Base-by-base conservation (phyloP, 2,329 filamentous ascomycete genomes). In the Cladophialophora exuberans region DNA sequence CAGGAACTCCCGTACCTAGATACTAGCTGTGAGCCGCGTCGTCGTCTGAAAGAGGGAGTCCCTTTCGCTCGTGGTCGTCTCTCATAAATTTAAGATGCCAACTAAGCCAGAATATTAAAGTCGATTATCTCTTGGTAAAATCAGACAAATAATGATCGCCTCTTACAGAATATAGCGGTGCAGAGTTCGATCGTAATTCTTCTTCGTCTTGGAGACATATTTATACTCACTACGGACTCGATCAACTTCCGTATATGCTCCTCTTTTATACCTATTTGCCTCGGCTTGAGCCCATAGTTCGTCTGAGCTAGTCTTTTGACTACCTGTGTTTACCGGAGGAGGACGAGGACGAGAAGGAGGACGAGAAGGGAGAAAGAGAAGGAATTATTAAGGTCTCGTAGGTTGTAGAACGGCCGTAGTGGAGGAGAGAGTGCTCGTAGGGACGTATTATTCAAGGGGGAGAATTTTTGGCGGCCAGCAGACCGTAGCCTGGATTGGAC, bases 1-100 rank as follows among this genome's bases (percentile, higher is more conserved):
- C 43, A 11, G 43, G 13, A n/a, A 60, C 36, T 10, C 43, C 38
- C 26, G 26, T 23, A 6, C 50, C 36, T 15, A 52, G 23, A 38
- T 15, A 52, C 13, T 28, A 25, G 6, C 20, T 18, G 23, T 39
- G 42, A 30, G 47, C 54, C n/a, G 35, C 35, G 35, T 38, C 35
- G 17, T 38, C 15, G 35, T 38, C 35, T 38, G 4, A 18, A 17
- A 17, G 35, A 38, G 35, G 35, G 35, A 38, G 35, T 4, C 35
- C 35, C 11, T 38, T 38, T 13, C 35, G 35, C 35, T 18, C 35
- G n/a, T 38, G 13, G 22, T 38, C 35, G 35, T 38, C 33, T 39
- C 4, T 39, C 36, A 20, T 39, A 7, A 22, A 22, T 22, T 39
- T 20, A 20, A 39, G 36, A 13, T 39, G 36, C 17, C 10, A 39